Evolutionary conservation across 2,329 filamentous ascomycete species (phyloP).

Genomic region (Exophiala alcalophila): DNA sequence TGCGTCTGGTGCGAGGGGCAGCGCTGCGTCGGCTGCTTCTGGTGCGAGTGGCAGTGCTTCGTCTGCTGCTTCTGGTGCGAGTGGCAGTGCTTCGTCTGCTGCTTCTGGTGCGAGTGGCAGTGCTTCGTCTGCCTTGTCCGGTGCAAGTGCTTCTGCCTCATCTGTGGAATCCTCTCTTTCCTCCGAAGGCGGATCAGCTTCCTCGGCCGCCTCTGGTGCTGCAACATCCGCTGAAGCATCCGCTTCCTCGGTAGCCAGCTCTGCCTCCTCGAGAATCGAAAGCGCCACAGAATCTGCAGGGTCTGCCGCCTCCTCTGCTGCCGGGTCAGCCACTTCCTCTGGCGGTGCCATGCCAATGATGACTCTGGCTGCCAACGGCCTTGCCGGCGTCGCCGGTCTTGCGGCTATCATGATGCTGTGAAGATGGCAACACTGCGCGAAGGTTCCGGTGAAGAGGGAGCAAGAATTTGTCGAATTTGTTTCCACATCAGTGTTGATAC

Average conservation of each 20-base stretch:
- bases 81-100: slow-evolving; percentile 9
- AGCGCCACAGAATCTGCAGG: slow-evolving; percentile 23
- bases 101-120: slow-evolving; percentile 16
- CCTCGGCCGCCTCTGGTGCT: slow-evolving; percentile 25
- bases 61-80: slow-evolving; percentile 17
- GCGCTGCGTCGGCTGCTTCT: slow-evolving; percentile 12
- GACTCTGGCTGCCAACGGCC: slow-evolving; percentile 28
- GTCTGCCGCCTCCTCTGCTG: slow-evolving; percentile 26
- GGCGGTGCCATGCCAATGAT: slow-evolving; percentile 26
- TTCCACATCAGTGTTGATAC: slow-evolving; percentile 28
- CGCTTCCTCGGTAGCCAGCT: slow-evolving; percentile 22
- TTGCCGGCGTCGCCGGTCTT: slow-evolving; percentile 41
- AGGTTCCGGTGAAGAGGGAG: slow-evolving; percentile 6
- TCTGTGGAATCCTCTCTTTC: slow-evolving; percentile 19
- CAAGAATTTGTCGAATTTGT: slow-evolving; percentile 21
- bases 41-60: slow-evolving; percentile 13
- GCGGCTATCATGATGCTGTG: slow-evolving; percentile 44
- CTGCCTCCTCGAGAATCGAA: slow-evolving; percentile 16
- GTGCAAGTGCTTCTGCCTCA: slow-evolving; percentile 18
- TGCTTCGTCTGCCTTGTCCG: slow-evolving; percentile 23
- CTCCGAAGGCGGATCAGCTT: slow-evolving; percentile 19
- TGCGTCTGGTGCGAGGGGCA: too few relatives aligned
- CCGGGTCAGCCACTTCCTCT: slow-evolving; percentile 6
- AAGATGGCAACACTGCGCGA: slow-evolving; percentile 18
- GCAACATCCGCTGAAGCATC: slow-evolving; percentile 27